A percentile compares a stretch with the other conserved stretches of the same genome.
Evolutionary conservation across 129 eudicot genomes (phyloP).

Genomic region (Kitagawia praeruptora): DNA sequence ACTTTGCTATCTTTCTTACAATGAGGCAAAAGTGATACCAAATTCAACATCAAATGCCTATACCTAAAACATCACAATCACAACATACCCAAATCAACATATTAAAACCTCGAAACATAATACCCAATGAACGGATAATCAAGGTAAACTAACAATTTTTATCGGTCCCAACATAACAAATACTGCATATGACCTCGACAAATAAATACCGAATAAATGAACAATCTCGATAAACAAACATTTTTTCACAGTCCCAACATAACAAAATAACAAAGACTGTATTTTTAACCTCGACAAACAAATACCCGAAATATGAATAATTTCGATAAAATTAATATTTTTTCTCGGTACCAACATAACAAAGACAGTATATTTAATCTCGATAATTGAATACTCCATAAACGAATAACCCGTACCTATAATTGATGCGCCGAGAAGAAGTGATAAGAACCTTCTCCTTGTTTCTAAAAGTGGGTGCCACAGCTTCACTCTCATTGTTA

Average conservation of each 20-base stretch:
- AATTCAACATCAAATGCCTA: conserved; percentile 91
- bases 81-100: background rate
- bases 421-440: conserved; percentile 80
- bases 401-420: conserved; percentile 30
- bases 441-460: conserved; percentile 80
- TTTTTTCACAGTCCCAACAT: too few species aligned
- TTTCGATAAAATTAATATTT: too few species aligned
- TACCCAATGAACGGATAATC: too few species aligned
- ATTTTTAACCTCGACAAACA: background rate
- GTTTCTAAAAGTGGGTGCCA: conserved; percentile 29
- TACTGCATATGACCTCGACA: too few species aligned
- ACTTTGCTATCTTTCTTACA: conserved; percentile 89
- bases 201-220: too few species aligned
- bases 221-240: too few species aligned
- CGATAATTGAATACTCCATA: background rate
- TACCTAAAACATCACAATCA: conserved; percentile 36
- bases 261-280: too few species aligned
- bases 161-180: too few species aligned
- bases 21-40: conserved; percentile 71
- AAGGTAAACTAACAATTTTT: too few species aligned
- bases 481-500: conserved; percentile 16
- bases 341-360: too few species aligned
- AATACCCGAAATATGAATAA: background rate
- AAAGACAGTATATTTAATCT: background rate
- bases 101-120: too few species aligned